A percentile compares a stretch with the other conserved stretches of the same genome.
phyloP scores from a whole-genome alignment of 2,329 filamentous ascomycete genomes.

The Diaporthe nobilis region DNA sequence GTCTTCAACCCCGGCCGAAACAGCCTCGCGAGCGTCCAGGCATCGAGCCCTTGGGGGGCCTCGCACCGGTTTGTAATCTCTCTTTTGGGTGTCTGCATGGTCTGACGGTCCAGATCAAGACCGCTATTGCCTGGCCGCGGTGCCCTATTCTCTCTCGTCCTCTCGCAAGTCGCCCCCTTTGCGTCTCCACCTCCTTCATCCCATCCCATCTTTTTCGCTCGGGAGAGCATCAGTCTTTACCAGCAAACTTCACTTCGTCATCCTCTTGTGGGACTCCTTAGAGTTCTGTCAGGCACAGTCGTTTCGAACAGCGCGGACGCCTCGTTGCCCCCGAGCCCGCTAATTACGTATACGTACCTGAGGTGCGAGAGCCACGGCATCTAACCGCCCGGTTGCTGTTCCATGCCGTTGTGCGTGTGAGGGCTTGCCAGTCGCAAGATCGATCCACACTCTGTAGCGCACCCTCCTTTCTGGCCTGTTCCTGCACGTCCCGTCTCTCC shows the following conservation, averaged over 20 bases:
- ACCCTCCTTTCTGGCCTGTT: slow-evolving; percentile 6
- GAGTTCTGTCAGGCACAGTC: slow-evolving; percentile 7
- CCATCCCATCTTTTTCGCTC: slow-evolving; percentile 18
- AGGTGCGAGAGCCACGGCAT: slow-evolving; percentile 37
- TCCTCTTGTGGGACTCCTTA: slow-evolving; percentile 9
- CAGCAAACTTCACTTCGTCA: neutral
- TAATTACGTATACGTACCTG: slow-evolving; percentile 33
- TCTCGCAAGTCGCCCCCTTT: slow-evolving; percentile 25
- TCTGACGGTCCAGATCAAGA: slow-evolving; percentile 7
- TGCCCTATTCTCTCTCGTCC: neutral
- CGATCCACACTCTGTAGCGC: slow-evolving; percentile 29
- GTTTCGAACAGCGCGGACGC: slow-evolving; percentile 9
- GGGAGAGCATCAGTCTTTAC: slow-evolving; percentile 17
- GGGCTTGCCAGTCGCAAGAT: slow-evolving; percentile 36
- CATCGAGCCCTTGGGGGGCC: neutral
- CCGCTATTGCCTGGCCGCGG: neutral
- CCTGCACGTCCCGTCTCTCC: slow-evolving; percentile 19
- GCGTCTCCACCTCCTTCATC: slow-evolving; percentile 25
- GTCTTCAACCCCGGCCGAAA: slow-evolving; percentile 36
- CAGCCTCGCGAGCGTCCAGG: slow-evolving; percentile 25
- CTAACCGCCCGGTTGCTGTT: slow-evolving; percentile 39
- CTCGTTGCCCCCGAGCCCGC: neutral
- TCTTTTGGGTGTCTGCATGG: slow-evolving; percentile 3
- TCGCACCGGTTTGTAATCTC: slow-evolving; percentile 6
- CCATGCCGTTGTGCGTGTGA: slow-evolving; percentile 27